Base-by-base conservation (phyloP, 1,139 yeast species). In the Insectozyma bohioensis region DNA sequence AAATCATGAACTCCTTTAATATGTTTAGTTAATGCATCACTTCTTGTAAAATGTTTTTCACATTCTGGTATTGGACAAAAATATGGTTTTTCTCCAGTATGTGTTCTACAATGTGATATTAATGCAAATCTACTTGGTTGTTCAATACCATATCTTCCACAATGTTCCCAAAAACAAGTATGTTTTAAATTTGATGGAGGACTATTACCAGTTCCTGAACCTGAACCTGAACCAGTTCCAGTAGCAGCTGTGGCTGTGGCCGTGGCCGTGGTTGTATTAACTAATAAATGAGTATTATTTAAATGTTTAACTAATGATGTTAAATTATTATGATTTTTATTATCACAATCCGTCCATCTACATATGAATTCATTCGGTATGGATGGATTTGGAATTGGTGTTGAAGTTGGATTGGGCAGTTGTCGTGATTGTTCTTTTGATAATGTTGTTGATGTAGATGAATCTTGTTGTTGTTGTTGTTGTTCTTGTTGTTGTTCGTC, bases 31-130 rank as follows among this genome's bases (percentile, higher is more conserved):
- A 84, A 60, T 1, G 81, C 84, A 42, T 78, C 85, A 1, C 80
- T 64, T 36, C 81, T 54, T 1, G 77, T 68, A 47, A 80, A 81
- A 33, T 70, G 71, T 40, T 76, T 70, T 37, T 72, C 75, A 56
- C 92, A 84, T 47, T 80, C 87, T 1, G 87, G 87, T 10, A 81
- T 65, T 0, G 79, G 70, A 50, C 94, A 84, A 43, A 69, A 76
- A 48, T 76, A 80, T 20, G 85, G 85, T 44, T 72, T 72, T 47
- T 80, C 85, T 0, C 84, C 81, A 0, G 85, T 76, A 50, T 82
- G 90, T 2, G 77, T 66, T 33, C 86, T 56, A 47, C 81, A 63
- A 49, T 82, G 90, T 0, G 82, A 67, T 1, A 78, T 67, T 20
- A 82, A 63, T 1, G 82, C 82, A 54, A 75, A 72, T 36, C 80